Evolutionary conservation across 1,284 basidiomycete genomes (phyloP).

Genomic region (Sphaerobolus stellatus): DNA sequence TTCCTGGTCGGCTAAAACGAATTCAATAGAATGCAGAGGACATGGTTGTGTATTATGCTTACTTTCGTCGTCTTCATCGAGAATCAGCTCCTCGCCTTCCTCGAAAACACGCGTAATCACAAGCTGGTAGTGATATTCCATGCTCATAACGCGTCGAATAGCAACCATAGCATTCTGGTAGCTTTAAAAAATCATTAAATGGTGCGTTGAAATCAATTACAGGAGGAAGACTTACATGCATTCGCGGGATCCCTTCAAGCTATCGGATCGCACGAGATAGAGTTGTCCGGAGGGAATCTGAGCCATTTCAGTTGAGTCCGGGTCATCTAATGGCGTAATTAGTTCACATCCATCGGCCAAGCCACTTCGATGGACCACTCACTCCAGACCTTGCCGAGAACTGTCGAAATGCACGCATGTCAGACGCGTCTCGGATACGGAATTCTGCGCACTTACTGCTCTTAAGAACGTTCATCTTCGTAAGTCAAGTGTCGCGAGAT

Average conservation of each 20-base stretch:
- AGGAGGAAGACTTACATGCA: constrained; percentile 81
- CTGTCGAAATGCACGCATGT: constrained; percentile 41
- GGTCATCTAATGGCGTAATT: constrained; percentile 54
- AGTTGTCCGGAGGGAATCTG: constrained; percentile 93
- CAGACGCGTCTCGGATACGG: constrained; percentile 4
- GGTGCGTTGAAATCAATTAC: neutral
- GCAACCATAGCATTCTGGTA: constrained; percentile 96
- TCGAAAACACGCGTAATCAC: constrained; percentile 94
- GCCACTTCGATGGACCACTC: constrained; percentile 36
- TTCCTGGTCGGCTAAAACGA: constrained; percentile 78
- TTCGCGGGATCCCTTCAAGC: constrained; percentile 88
- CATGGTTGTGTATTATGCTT: constrained; percentile 38
- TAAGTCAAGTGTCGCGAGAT: no score
- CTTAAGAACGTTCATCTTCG: constrained; percentile 83
- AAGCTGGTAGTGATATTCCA: constrained; percentile 93
- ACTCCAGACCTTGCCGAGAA: constrained; percentile 96
- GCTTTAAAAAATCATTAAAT: constrained; percentile 41
- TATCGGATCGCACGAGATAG: constrained; percentile 87
- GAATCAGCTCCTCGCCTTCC: constrained; percentile 90
- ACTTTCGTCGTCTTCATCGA: constrained; percentile 97
- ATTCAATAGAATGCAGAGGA: constrained; percentile 1
- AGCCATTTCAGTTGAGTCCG: constrained; percentile 89
- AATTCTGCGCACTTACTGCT: constrained; percentile 59
- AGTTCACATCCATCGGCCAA: neutral
- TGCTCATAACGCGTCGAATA: constrained; percentile 79